phyloP scores from a whole-genome alignment of 2,329 filamentous ascomycete genomes.

The Arthrobotrys pseudoclavata region DNA sequence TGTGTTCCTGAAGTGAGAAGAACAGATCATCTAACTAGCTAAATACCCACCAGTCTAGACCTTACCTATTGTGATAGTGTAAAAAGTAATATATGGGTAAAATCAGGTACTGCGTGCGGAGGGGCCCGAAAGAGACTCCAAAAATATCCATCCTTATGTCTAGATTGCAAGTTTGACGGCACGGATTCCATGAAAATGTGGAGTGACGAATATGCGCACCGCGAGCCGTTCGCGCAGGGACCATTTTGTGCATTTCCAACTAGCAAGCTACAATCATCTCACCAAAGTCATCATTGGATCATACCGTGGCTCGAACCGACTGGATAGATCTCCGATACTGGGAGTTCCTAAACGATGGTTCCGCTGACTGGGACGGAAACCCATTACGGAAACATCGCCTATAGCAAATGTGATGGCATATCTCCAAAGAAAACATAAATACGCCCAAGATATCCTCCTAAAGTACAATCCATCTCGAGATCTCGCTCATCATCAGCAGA shows the following conservation, averaged over 20 bases:
- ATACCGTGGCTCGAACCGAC: background rate
- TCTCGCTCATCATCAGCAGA: constrained; percentile 20
- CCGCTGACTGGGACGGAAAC: background rate
- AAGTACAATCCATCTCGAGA: background rate
- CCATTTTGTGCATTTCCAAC: background rate
- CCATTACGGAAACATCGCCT: background rate
- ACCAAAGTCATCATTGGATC: background rate
- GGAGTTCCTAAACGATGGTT: too few relatives aligned
- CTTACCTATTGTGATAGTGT: background rate
- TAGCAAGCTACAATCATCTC: background rate
- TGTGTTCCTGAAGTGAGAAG: background rate
- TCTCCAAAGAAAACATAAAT: constrained; percentile 20
- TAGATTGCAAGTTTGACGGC: background rate
- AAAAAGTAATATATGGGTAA: background rate
- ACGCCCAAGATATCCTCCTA: background rate
- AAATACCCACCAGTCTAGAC: background rate
- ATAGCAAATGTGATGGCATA: background rate
- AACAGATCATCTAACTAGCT: background rate
- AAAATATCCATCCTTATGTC: constrained; percentile 6
- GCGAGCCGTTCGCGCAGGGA: background rate
- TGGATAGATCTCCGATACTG: background rate
- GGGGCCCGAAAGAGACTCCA: constrained; percentile 8
- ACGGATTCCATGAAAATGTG: background rate
- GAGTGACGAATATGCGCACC: background rate
- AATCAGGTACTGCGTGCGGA: too few relatives aligned